Base-by-base conservation (phyloP, 2,329 filamentous ascomycete genomes). In the Colletotrichum destructivum region DNA sequence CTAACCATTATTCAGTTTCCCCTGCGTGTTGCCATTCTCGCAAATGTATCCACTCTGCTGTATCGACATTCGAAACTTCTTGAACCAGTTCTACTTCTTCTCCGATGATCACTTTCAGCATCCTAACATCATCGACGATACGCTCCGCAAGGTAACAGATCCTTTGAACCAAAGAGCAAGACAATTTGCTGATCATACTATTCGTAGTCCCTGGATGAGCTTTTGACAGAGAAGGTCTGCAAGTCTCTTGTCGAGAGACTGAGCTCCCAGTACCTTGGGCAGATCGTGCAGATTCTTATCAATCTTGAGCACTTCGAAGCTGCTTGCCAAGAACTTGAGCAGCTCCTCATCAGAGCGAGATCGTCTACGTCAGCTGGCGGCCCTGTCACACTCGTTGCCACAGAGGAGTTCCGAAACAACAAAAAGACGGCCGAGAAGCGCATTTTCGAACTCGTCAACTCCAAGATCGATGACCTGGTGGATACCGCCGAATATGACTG, bases 21-120 rank as follows among this genome's bases (percentile, higher is more conserved):
- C 96, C 6, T 97, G 93, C 76, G 94, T 98, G n/a, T 86, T 99
- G 1, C 97, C 96, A 0, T 99, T 99, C 81, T 98, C 95, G 15
- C 95, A 98, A 77, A 99, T 99, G 96, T 99, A 99, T 79, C 96
- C 96, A 1, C 88, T 98, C 42, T 98, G 96, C 83, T 99, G 96
- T 84, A 98, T 98, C 79, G 95, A 98, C 78, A 98, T 99, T 77
- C 91, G 96, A 51, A 98, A 98, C 81, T 98, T 99, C 81, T 86
- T 98, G 71, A 98, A 98, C 81, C 95, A 98, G 79, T 98, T 99
- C 78, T 98, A 98, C 81, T 95, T 97, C 81, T 99, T 98, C 83
- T 95, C 94, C 11, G 95, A 97, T 77, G 95, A 98, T 78, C 95
- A 98, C 79, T 98, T 98, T 79, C 93, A 96, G 74, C 94, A 98